phyloP scores from a whole-genome alignment of 2,329 filamentous ascomycete genomes.

The Neoarthrinium moseri region DNA sequence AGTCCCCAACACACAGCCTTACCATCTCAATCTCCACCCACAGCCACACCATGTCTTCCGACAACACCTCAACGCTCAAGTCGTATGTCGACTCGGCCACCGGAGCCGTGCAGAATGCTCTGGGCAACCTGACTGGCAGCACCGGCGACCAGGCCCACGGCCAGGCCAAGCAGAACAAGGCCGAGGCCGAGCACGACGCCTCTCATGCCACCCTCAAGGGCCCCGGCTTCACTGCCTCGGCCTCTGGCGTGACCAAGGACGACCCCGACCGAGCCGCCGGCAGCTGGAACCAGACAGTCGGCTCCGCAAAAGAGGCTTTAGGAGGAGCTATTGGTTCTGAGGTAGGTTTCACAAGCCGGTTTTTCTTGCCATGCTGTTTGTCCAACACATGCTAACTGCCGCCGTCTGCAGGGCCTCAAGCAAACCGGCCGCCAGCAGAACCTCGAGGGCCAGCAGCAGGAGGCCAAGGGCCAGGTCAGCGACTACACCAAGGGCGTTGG shows the following conservation, averaged over 20 bases:
- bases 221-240: slow-evolving; percentile 69
- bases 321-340: slow-evolving; percentile 67
- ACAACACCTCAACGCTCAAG: slow-evolving; percentile 72
- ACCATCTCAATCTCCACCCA: slow-evolving; percentile 14
- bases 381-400: neutral
- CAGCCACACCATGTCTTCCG: slow-evolving; percentile 39
- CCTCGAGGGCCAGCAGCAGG: slow-evolving; percentile 73
- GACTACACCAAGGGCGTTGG: slow-evolving; percentile 69
- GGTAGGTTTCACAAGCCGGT: slow-evolving; percentile 2
- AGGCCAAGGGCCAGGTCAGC: slow-evolving; percentile 77
- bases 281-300: slow-evolving; percentile 86
- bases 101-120: slow-evolving; percentile 68
- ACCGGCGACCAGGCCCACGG: slow-evolving; percentile 65
- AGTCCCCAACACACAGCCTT: slow-evolving; percentile 16
- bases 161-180: slow-evolving; percentile 63
- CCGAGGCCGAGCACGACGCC: slow-evolving; percentile 65
- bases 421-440: slow-evolving; percentile 76
- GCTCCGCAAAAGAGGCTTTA: slow-evolving; percentile 77
- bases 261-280: slow-evolving; percentile 70
- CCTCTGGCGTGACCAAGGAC: slow-evolving; percentile 70
- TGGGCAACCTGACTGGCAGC: slow-evolving; percentile 74
- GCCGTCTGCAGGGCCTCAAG: slow-evolving; percentile 58
- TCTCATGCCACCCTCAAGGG: slow-evolving; percentile 74
- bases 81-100: slow-evolving; percentile 73
- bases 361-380: neutral